Evolutionary conservation across 768 basidiomycete species (phyloP).

Genomic region (Coprinopsis strossmayeri): DNA sequence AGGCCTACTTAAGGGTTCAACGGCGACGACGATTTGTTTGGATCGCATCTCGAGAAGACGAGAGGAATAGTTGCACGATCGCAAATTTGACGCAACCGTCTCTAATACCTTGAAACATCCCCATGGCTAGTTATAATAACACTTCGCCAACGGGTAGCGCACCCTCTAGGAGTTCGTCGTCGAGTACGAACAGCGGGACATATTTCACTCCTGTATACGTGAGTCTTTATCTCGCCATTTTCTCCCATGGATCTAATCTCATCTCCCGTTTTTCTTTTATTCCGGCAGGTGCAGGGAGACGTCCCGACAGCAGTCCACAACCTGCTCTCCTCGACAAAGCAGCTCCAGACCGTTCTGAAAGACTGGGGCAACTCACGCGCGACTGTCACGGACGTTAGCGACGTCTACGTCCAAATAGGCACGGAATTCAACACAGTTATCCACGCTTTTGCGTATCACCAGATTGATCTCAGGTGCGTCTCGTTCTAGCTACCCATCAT

Average conservation of each 20-base stretch:
- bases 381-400: slow-evolving; percentile 70
- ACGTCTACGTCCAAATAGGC: slow-evolving; percentile 85
- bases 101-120: background rate
- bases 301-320: slow-evolving; percentile 56
- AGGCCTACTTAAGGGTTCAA: no score
- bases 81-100: no score
- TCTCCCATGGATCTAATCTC: no score
- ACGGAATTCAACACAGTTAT: slow-evolving; percentile 83
- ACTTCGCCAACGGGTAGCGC: background rate
- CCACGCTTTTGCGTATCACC: slow-evolving; percentile 63
- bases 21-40: no score
- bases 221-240: no score
- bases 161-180: background rate
- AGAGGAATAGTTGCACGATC: no score
- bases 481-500: background rate
- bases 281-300: slow-evolving; percentile 30
- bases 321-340: slow-evolving; percentile 78
- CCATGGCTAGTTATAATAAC: background rate
- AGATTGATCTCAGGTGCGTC: slow-evolving; percentile 73
- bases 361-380: slow-evolving; percentile 61
- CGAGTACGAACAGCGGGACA: background rate
- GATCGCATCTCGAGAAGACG: no score
- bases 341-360: slow-evolving; percentile 65
- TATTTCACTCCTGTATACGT: no score
- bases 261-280: no score